Evolutionary conservation across 345 rosid genomes (phyloP).

Genomic region (Microthlaspi erraticum): DNA sequence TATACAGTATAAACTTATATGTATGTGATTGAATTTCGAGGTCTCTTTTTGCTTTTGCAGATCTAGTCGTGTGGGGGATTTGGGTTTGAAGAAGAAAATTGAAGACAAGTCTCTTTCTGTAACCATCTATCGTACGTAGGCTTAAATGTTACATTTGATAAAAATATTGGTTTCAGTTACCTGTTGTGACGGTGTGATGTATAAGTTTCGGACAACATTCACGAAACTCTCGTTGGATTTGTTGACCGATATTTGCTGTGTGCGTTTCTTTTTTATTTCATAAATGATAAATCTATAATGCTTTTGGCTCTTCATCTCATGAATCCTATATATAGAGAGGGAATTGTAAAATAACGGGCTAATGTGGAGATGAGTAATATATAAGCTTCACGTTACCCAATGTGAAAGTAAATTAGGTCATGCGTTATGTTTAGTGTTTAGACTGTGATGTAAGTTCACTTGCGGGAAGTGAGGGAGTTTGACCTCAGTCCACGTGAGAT

Average conservation of each 20-base stretch:
- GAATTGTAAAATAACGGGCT: not conserved
- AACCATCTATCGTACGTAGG: conserved; percentile 36
- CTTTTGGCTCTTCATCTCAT: conserved; percentile 25
- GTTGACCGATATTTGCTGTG: conserved; percentile 23
- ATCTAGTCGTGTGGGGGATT: conserved; percentile 43
- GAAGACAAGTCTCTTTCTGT: conserved; percentile 34
- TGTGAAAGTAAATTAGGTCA: conserved; percentile 42
- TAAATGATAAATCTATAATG: conserved; percentile 15
- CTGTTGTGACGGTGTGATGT: conserved; percentile 37
- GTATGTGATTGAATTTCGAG: conserved; percentile 22
- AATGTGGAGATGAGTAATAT: conserved; percentile 32
- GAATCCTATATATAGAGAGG: not conserved
- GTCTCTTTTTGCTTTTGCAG: conserved; percentile 44
- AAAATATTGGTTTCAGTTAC: conserved; percentile 33
- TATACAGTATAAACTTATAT: conserved; percentile 2
- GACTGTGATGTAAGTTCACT: conserved; percentile 39
- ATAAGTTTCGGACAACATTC: conserved; percentile 34
- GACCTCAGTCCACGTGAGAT: conserved; percentile 37
- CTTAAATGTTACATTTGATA: conserved; percentile 30
- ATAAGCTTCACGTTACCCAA: conserved; percentile 34
- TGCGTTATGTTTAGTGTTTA: conserved; percentile 44
- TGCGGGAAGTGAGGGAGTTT: conserved; percentile 45
- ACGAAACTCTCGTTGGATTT: conserved; percentile 22
- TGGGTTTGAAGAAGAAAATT: conserved; percentile 34
- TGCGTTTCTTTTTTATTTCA: conserved; percentile 23